Evolutionary conservation across 176 grass and related monocot genomes (phyloP).

Genomic region (Cenchrus purpureus): DNA sequence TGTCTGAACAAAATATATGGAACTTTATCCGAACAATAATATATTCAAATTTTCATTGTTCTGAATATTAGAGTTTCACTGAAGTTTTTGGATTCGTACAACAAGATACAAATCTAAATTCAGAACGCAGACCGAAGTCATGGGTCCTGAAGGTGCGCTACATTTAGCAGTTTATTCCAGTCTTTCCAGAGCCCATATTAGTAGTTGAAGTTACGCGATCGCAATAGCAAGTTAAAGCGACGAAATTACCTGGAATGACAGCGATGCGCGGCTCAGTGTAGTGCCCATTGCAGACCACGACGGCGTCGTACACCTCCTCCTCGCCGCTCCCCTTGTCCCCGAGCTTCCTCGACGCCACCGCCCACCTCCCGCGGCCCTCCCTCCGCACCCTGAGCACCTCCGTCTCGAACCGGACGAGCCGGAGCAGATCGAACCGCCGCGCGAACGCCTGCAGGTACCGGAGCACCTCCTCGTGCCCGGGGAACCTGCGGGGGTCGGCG

Average conservation of each 20-base stretch:
- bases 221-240: not conserved
- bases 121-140: no score
- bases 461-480: constrained; percentile 78
- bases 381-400: constrained; percentile 58
- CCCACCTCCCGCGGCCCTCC: constrained; percentile 55
- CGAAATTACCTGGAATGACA: constrained; percentile 53
- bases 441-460: constrained; percentile 82
- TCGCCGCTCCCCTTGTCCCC: constrained; percentile 40
- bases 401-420: constrained; percentile 63
- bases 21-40: no score
- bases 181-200: constrained; percentile 9
- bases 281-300: constrained; percentile 83
- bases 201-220: constrained; percentile 5
- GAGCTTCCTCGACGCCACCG: constrained; percentile 63
- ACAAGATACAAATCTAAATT: no score
- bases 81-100: no score
- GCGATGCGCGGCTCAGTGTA: constrained; percentile 60
- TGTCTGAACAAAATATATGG: no score
- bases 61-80: no score
- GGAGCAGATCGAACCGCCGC: constrained; percentile 58
- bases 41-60: no score
- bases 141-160: no score
- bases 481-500: constrained; percentile 65
- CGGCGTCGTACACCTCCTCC: constrained; percentile 60
- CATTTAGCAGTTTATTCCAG: not conserved